Percentiles rank a stretch among this genome's conserved stretches.
Conservation (phyloP, 345 rosid species). For the Cardamine occulta region DNA sequence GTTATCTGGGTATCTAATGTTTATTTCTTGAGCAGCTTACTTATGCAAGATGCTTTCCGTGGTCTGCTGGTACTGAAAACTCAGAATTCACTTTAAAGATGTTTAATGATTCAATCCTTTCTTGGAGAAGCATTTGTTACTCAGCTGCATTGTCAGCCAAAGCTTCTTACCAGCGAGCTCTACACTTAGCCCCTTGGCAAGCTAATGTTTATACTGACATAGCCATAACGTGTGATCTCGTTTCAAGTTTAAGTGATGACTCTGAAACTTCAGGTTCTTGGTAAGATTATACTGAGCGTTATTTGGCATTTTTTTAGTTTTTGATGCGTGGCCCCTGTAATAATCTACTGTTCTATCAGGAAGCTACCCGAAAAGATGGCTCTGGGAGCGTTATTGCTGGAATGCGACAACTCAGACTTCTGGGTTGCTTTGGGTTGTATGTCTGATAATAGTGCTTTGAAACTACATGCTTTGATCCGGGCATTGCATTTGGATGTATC, state of each 20-base stretch:
- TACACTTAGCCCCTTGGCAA: constrained; percentile 90
- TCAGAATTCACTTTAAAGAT: constrained; percentile 45
- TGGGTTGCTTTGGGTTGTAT: constrained; percentile 93
- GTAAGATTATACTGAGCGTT: constrained; percentile 50
- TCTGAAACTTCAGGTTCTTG: constrained; percentile 51
- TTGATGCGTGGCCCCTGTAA: constrained; percentile 29
- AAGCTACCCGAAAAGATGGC: constrained; percentile 87
- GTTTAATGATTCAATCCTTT: constrained; percentile 57
- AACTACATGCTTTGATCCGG: constrained; percentile 84
- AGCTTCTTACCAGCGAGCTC: constrained; percentile 76
- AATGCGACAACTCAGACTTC: constrained; percentile 74
- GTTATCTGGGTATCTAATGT: constrained; percentile 26
- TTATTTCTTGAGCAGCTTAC: constrained; percentile 59
- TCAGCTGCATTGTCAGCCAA: constrained; percentile 67
- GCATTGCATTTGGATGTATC: constrained; percentile 91
- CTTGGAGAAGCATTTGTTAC: constrained; percentile 73
- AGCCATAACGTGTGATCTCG: constrained; percentile 73
- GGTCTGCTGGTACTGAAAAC: constrained; percentile 54
- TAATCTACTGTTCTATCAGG: constrained; percentile 62
- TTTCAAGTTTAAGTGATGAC: constrained; percentile 53
- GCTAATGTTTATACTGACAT: constrained; percentile 79
- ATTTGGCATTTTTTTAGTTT: constrained; percentile 33
- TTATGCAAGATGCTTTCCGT: constrained; percentile 78
- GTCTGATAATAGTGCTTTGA: constrained; percentile 67
- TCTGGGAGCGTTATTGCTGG: constrained; percentile 82